Base-by-base conservation (phyloP, 768 basidiomycete genomes). In the Lactifluus volemus region DNA sequence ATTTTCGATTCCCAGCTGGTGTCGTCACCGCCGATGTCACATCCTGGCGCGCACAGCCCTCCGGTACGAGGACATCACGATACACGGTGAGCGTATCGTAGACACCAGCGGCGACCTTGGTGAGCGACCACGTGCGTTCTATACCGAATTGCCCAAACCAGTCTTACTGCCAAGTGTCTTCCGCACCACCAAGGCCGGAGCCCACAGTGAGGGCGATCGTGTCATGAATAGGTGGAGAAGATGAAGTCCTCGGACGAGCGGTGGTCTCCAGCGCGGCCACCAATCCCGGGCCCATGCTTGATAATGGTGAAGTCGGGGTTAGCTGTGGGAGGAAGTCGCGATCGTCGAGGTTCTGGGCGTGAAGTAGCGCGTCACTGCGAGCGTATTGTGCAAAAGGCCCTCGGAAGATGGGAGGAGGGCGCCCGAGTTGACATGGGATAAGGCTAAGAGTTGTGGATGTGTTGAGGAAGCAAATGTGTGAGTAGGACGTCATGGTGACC, bases 311-410 rank as follows among this genome's bases (percentile, higher is more conserved):
- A 25, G 25, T 25, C 25, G 25, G 2, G 25, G 25, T 1, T 25
- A 25, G 25, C 25, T 25, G 82, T 29, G 93, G 93, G 19, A 96
- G 75, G 45, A 94, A n/a, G 92, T 79, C 9, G 83, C 80, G 45
- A 94, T 83, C 0, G 88, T 90, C 5, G 92, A 87, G 70, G 68
- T 93, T 92, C 75, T 96, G 93, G 1, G 92, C 84, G 65, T 89
- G 88, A 68, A 84, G 77, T 84, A 89, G 70, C 81, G 89, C 14
- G 86, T 86, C 73, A 95, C 92, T n/a, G 92, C 88, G 48, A 93
- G 74, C 58, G 80, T 79, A 63, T 84, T 79, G 49, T 76, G 76
- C 60, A 78, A 60, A 51, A 60, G 68, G 48, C 65, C 62, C 49
- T 67, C 65, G 1, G 51, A 48, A 2, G 60, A 65, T 4, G 56